Conservation (phyloP, 1,284 basidiomycete species). For the Chondrostereum purpureum region DNA sequence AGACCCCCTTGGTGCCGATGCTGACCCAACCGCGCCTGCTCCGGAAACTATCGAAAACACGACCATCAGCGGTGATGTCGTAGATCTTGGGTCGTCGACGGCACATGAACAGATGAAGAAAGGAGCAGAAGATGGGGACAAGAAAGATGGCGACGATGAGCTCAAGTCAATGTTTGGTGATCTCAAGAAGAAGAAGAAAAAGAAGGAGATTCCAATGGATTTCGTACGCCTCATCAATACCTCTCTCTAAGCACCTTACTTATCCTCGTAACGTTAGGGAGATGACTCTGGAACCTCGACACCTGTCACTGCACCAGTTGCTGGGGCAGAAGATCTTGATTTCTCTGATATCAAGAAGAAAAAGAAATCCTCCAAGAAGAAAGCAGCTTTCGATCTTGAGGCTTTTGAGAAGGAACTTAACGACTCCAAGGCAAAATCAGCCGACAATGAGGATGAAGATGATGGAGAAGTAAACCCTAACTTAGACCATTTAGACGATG, state of each 20-base stretch:
- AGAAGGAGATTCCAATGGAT: constrained; percentile 83
- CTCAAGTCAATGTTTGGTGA: constrained; percentile 82
- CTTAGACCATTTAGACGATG: constrained; percentile 68
- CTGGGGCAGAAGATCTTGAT: constrained; percentile 25
- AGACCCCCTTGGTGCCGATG: constrained; percentile 76
- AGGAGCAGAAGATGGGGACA: constrained; percentile 30
- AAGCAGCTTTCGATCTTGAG: constrained; percentile 67
- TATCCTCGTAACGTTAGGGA: constrained; percentile 29
- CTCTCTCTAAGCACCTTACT: constrained; percentile 5
- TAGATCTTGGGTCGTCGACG: constrained; percentile 69
- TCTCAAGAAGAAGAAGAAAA: constrained; percentile 90
- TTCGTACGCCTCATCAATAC: constrained; percentile 44
- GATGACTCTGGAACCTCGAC: constrained; percentile 64
- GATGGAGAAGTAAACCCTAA: constrained; percentile 55
- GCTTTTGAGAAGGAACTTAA: constrained; percentile 88
- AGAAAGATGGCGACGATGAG: constrained; percentile 61
- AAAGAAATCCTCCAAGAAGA: constrained; percentile 78
- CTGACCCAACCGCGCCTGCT: constrained; percentile 71
- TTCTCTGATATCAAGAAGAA: constrained; percentile 38
- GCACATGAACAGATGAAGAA: constrained; percentile 69
- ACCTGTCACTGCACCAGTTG: constrained; percentile 35
- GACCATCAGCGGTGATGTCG: constrained; percentile 58
- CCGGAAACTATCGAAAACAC: constrained; percentile 62
- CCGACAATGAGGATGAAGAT: constrained; percentile 57
- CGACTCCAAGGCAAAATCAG: constrained; percentile 58